A percentile compares a stretch with the other conserved stretches of the same genome.
Evolutionary conservation across 179 eudicot species (phyloP).

Genomic region (Actinidia chinensis): DNA sequence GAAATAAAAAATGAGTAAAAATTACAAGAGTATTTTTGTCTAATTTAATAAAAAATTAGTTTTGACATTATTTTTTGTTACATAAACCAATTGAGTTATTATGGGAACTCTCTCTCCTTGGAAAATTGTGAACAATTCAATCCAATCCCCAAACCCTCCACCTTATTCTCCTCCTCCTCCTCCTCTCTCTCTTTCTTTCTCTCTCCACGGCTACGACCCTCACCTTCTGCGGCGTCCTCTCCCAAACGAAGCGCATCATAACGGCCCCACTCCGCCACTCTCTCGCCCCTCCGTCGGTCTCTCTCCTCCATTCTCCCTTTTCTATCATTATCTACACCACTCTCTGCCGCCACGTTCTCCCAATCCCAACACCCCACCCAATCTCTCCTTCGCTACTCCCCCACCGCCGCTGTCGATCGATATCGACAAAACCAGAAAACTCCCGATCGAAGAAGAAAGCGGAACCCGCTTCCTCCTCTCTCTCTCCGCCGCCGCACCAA

Average conservation of each 20-base stretch:
- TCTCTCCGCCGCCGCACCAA: constrained; percentile 47
- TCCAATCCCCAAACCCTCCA: too few species aligned
- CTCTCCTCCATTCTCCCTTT: constrained; percentile 34
- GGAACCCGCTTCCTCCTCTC: constrained; percentile 26
- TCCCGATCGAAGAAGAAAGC: too few species aligned
- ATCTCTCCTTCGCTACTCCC: constrained; percentile 24
- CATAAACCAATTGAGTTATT: too few species aligned
- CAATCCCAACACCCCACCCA: too few species aligned
- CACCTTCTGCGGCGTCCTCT: constrained; percentile 39
- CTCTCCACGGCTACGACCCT: constrained; percentile 27
- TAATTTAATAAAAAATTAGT: too few species aligned
- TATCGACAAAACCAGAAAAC: too few species aligned
- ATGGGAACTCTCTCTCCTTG: too few species aligned
- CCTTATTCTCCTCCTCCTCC: not conserved
- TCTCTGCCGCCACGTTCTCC: constrained; percentile 16
- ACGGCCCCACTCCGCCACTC: constrained; percentile 62
- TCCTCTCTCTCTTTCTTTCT: too few species aligned
- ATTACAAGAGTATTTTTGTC: too few species aligned
- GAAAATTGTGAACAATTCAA: too few species aligned
- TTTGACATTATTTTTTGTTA: too few species aligned
- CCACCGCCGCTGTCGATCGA: not conserved
- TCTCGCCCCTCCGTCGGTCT: constrained; percentile 52
- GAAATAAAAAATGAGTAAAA: too few species aligned
- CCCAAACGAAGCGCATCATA: constrained; percentile 49
- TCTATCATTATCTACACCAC: constrained; percentile 24